Evolutionary conservation across 2,329 filamentous ascomycete species (phyloP).

Genomic region (Pleomassaria siparia): DNA sequence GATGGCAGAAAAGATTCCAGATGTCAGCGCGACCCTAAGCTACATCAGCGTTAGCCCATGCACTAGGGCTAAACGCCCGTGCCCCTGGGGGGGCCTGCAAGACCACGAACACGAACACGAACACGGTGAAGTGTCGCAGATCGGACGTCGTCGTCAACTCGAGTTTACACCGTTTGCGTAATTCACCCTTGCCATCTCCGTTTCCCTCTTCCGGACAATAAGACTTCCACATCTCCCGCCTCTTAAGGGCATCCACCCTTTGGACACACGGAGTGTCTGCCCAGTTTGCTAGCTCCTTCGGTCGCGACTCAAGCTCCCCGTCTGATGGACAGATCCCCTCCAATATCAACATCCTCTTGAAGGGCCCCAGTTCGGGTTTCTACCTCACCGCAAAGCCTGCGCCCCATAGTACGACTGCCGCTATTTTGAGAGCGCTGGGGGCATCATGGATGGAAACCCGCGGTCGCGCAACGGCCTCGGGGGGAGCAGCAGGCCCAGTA

Average conservation of each 20-base stretch:
- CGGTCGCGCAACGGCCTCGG: slow-evolving; percentile 32
- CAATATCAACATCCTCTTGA: slow-evolving; percentile 2
- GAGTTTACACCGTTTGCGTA: neutral
- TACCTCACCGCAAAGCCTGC: neutral
- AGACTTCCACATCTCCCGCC: neutral
- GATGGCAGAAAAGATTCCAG: no score
- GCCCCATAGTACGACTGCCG: neutral
- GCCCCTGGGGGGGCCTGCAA: no score
- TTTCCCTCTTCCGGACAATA: neutral
- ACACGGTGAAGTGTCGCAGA: neutral
- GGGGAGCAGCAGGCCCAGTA: slow-evolving; percentile 24
- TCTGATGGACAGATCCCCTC: slow-evolving; percentile 4
- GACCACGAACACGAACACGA: neutral
- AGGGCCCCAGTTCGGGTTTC: slow-evolving; percentile 2
- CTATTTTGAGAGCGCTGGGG: neutral
- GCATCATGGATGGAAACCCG: slow-evolving; percentile 34
- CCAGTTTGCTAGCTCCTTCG: neutral
- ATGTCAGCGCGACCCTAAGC: no score
- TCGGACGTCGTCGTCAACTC: neutral
- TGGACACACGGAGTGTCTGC: neutral
- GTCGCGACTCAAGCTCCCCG: slow-evolving; percentile 1
- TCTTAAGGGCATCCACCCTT: neutral
- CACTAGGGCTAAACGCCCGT: no score
- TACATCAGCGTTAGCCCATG: no score
- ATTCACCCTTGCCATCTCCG: neutral